Evolutionary conservation across 345 rosid genomes (phyloP), one percentile per base, ranked within the genome.

Genomic region (Salix exigua): DNA sequence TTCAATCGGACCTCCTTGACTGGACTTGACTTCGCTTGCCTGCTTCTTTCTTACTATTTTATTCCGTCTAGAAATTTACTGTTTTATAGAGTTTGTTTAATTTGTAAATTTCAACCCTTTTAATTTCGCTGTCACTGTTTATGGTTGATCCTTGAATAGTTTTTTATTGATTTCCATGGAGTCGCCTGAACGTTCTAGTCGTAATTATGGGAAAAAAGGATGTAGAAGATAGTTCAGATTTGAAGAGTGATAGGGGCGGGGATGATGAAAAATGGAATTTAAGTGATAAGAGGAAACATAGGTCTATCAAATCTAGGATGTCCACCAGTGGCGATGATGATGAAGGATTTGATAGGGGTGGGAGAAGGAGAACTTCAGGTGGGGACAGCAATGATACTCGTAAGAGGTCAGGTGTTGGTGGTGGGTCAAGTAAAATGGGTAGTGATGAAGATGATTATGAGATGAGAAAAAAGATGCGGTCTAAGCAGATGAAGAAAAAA

Each of bases 401-500:
- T 23, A 91, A 91, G 84, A 84, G 94, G 85, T 84, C 91, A 4
- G 82, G 85, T 72, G 80, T 75, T 44, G 89, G 87, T 40, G 26
- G 63, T 58, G 63, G 12, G 63, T 86, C 89, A 51, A 82, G 82
- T 70, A 87, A 84, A 77, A 79, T 64, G 3, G 90, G 78, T 16
- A 91, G 91, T 3, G 91, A 91, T 37, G 97, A 91, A 66, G 97
- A 91, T 75, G 94, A 91, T 75, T 86, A 85, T 60, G 92, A 88
- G 63, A 58, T 76, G 21, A 83, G 84, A 73, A 90, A 87, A 71
- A 88, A 86, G 40, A 73, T 72, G 4, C 88, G 89, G 28, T 75
- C 88, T 7, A 90, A 87, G 82, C 88, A 82, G 82, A 40, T 84
- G 78, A 96, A 90, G 92, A 93, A 82, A 84, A 93, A 88, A 72